phyloP scores from a whole-genome alignment of 495 filamentous ascomycete genomes.

The Penicillium turbatum region DNA sequence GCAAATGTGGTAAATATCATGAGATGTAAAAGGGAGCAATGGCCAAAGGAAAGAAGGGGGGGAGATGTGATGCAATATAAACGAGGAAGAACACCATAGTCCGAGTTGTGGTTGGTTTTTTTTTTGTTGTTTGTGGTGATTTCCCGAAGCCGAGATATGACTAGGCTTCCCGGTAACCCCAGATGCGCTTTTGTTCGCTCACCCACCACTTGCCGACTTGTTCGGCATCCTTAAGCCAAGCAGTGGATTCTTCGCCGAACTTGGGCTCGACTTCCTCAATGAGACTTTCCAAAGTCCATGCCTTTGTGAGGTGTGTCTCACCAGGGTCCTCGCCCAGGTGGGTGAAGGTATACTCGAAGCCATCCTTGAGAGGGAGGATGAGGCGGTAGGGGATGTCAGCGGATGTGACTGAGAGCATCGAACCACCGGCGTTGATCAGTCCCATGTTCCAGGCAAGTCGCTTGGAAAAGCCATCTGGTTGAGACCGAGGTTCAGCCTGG shows the following conservation, averaged over 20 bases:
- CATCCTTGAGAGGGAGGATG: conserved; percentile 37
- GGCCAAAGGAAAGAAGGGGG: background rate
- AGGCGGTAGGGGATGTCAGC: conserved; percentile 37
- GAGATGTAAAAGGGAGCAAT: background rate
- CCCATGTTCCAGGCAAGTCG: conserved; percentile 36
- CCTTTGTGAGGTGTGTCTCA: conserved; percentile 27
- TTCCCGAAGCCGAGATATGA: background rate
- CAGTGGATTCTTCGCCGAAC: conserved; percentile 30
- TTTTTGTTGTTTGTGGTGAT: background rate
- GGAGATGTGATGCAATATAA: background rate
- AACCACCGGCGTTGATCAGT: conserved; percentile 43
- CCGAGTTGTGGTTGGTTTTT: background rate
- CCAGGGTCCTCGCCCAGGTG: conserved; percentile 35
- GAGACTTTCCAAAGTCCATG: conserved; percentile 27
- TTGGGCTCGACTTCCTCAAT: conserved; percentile 21
- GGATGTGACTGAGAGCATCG: conserved; percentile 33
- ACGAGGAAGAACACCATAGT: background rate
- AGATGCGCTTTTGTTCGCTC: conserved; percentile 37
- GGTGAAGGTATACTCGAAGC: conserved; percentile 38
- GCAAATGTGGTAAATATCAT: background rate
- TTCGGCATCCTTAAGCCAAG: conserved; percentile 40
- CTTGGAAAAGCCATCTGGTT: conserved; percentile 4
- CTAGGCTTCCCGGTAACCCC: conserved; percentile 35
- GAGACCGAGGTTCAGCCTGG: conserved; percentile 2
- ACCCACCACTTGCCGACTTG: conserved; percentile 38